Conservation (phyloP, 371 early-diverging fungal genomes). For the Syncephalastrum monosporum region DNA sequence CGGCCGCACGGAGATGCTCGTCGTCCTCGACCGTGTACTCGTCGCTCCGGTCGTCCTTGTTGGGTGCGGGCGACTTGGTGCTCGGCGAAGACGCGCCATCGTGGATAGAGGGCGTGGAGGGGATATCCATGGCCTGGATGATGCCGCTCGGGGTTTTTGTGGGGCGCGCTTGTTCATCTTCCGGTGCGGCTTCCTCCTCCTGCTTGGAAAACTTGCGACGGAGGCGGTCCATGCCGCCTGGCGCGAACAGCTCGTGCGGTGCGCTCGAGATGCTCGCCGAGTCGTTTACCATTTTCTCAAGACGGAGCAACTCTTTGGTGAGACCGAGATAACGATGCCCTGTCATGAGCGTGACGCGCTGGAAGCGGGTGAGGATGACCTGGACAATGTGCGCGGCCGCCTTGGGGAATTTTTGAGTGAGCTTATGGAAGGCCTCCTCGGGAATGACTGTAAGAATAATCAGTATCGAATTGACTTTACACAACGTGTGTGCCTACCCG, state of each 20-base stretch:
- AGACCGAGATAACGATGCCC: conserved; percentile 90
- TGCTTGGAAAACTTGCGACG: conserved; percentile 54
- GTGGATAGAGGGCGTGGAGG: conserved; percentile 30
- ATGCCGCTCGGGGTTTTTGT: conserved; percentile 19
- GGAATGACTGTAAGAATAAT: conserved; percentile 70
- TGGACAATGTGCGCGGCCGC: conserved; percentile 95
- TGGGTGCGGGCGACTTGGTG: conserved; percentile 10
- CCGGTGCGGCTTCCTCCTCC: conserved; percentile 30
- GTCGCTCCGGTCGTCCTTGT: conserved; percentile 21
- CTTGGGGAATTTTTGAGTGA: conserved; percentile 89
- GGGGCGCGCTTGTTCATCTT: conserved; percentile 20
- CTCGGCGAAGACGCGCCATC: conserved; percentile 9
- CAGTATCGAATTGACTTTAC: neutral
- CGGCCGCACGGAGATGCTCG: conserved; percentile 56
- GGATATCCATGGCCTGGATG: conserved; percentile 40
- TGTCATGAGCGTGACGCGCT: conserved; percentile 92
- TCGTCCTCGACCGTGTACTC: conserved; percentile 68
- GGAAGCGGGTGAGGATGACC: conserved; percentile 93
- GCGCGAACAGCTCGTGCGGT: conserved; percentile 62
- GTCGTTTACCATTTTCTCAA: conserved; percentile 78
- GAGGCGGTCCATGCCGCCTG: conserved; percentile 69
- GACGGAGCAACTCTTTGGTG: conserved; percentile 81
- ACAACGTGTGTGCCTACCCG: conserved; percentile 20
- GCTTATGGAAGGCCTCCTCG: conserved; percentile 85
- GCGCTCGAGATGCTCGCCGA: conserved; percentile 55